Evolutionary conservation across 163 green algal species (phyloP).

Genomic region (Coccomyxa subellipsoidea): DNA sequence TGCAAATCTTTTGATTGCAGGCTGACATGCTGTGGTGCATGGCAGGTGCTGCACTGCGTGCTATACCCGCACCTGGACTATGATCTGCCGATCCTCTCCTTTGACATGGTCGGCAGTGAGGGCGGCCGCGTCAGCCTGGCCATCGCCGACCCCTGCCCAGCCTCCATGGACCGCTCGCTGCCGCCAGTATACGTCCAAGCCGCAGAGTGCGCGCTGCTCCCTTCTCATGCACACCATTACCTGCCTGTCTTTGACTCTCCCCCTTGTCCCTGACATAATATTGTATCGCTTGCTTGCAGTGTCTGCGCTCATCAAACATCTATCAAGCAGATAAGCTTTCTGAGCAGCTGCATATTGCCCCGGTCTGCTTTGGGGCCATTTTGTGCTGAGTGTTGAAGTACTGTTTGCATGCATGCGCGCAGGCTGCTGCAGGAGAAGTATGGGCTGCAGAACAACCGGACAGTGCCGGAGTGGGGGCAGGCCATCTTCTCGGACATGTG

Average conservation of each 20-base stretch:
- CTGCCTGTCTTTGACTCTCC: neutral
- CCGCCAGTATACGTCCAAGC: conserved; percentile 58
- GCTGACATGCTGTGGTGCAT: neutral
- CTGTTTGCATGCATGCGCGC: conserved; percentile 3
- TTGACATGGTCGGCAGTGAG: conserved; percentile 72
- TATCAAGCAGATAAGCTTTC: neutral
- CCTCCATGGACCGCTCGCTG: conserved; percentile 46
- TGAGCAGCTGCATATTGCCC: too few relatives aligned
- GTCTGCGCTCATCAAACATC: neutral
- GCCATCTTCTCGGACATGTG: conserved; percentile 72
- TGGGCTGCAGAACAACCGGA: conserved; percentile 38
- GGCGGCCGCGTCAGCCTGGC: conserved; percentile 50
- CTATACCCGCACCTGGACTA: conserved; percentile 68
- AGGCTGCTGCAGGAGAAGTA: conserved; percentile 47
- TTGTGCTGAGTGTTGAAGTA: neutral
- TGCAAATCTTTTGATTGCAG: neutral
- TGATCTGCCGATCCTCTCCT: conserved; percentile 74
- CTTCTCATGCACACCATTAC: neutral
- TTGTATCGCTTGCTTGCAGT: neutral
- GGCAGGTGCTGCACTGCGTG: conserved; percentile 74
- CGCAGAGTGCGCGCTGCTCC: conserved; percentile 45
- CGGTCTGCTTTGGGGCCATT: too few relatives aligned
- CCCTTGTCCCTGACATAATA: neutral
- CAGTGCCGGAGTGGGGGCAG: conserved; percentile 73
- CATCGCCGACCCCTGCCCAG: conserved; percentile 71